These are phyloP conservation scores for Hanseniaspora osmophila DNA, from an alignment of 805 yeast species.

Conservation along the genomic window DNA sequence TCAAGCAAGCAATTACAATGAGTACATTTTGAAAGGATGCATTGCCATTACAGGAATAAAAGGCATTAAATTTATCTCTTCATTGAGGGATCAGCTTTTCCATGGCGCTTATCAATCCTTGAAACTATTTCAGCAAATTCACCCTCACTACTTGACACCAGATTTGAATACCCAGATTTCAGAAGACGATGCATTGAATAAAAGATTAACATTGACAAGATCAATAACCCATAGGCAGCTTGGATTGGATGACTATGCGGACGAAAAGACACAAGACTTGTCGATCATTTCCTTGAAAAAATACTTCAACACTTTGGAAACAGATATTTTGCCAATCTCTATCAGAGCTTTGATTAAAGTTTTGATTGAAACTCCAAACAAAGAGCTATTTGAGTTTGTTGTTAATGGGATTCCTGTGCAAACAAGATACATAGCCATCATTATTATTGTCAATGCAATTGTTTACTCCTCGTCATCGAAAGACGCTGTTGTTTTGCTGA, in stretches of 20 bases:
- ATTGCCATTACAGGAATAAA: conserved; percentile 18
- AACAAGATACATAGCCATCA: conserved; percentile 49
- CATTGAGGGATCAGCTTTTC: conserved; percentile 15
- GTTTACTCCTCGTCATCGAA: conserved; percentile 6
- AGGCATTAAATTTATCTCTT: conserved; percentile 18
- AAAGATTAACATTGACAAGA: conserved; percentile 12
- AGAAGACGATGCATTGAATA: not conserved
- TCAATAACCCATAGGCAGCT: conserved; percentile 16
- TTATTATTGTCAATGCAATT: conserved; percentile 29
- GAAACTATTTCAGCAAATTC: conserved; percentile 10
- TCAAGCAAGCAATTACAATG: conserved; percentile 14
- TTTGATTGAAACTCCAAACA: conserved; percentile 23
- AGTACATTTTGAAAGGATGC: conserved; percentile 19
- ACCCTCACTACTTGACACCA: not conserved
- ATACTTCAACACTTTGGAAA: conserved; percentile 49
- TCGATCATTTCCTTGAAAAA: conserved; percentile 34
- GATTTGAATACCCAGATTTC: not conserved
- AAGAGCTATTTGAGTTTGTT: conserved; percentile 41
- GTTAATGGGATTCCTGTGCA: conserved; percentile 74
- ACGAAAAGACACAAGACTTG: conserved; percentile 17
- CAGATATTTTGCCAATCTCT: conserved; percentile 44
- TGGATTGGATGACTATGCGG: conserved; percentile 13
- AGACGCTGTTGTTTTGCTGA: conserved; percentile 24
- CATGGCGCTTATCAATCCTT: conserved; percentile 15
- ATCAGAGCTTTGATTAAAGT: conserved; percentile 39